Base-by-base conservation (phyloP, 306 rosid genomes). In the Cucurbita argyrosperma region DNA sequence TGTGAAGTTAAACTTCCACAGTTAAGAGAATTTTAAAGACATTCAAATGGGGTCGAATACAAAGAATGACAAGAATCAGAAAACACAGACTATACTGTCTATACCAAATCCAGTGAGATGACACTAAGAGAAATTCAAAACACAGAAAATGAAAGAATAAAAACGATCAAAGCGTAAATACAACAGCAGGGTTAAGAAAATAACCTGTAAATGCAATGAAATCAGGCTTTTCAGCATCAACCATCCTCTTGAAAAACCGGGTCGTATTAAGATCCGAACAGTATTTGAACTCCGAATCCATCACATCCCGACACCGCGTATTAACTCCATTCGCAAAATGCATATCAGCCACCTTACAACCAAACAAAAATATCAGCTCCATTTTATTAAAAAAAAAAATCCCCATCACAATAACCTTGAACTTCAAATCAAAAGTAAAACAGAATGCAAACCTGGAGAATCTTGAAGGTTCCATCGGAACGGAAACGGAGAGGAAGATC, bases 221-320 rank as follows among this genome's bases (percentile, higher is more conserved):
- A 87, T 90, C 89, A 63, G 97, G 98, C 59, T 73, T 84, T 77
- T 93, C 97, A 45, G 81, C 82, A 5, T 76, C 79, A 53, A 90
- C 78, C 76, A 93, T 30, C 30, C 88, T 87, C 81, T 79, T 81
- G 50, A 93, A 69, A 53, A 93, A 93, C 0, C 37, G 68, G n/a
- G 92, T 90, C 26, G 98, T 83, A 63, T 93, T 93, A 46, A 86
- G 97, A 88, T 93, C 97, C 47, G 97, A 87, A 69, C 98, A 93
- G 38, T 79, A 64, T 13, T 69, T 49, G 76, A 92, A 87, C 76
- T 90, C 88, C 6, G 93, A 86, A 43, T 83, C 82, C 77, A 84
- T 59, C 74, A 89, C 90, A 66, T 93, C 98, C 18, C 89, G 87
- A 80, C 98, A 93, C 18, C 90, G 82, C 5, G 85, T 83, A 16